These are phyloP conservation scores for Delitschia confertaspora DNA, from an alignment of 495 filamentous ascomycete species.

Conservation along the genomic window DNA sequence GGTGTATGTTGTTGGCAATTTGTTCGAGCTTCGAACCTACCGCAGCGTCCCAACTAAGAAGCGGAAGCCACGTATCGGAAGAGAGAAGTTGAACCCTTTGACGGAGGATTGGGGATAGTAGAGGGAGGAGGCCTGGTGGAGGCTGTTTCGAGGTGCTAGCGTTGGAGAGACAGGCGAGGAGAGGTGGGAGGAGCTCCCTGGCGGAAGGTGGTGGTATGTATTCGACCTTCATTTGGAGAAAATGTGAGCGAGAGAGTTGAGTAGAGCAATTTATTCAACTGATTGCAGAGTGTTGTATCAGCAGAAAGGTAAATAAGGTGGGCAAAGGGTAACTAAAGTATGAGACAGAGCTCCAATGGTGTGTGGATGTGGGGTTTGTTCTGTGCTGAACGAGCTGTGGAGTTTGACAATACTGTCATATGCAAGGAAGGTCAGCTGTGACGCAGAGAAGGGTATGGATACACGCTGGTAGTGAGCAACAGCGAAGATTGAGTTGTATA, in stretches of 20 bases:
- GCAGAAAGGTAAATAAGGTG: too few relatives aligned
- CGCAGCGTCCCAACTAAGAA: constrained; percentile 75
- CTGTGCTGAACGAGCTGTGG: too few relatives aligned
- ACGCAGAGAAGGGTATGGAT: constrained; percentile 7
- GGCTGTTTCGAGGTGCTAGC: constrained; percentile 71
- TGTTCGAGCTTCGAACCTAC: constrained; percentile 59
- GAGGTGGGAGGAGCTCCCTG: constrained; percentile 56
- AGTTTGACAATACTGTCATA: constrained; percentile 19
- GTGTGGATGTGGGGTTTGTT: too few relatives aligned
- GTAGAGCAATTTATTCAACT: too few relatives aligned
- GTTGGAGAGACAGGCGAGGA: constrained; percentile 79
- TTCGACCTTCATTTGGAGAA: constrained; percentile 22
- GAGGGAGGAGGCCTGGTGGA: constrained; percentile 65
- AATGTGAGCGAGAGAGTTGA: neutral
- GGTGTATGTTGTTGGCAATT: constrained; percentile 54
- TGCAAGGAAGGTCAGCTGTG: constrained; percentile 11
- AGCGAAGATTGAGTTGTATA: too few relatives aligned
- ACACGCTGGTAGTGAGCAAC: too few relatives aligned
- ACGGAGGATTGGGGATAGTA: constrained; percentile 83
- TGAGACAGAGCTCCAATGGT: too few relatives aligned
- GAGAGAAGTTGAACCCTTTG: constrained; percentile 76
- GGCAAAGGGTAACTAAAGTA: too few relatives aligned
- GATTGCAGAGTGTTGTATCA: too few relatives aligned
- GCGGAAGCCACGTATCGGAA: constrained; percentile 71
- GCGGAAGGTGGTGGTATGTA: constrained; percentile 55